These are phyloP conservation scores for Corylus avellana DNA, from an alignment of 306 rosid genomes.

Conservation along the genomic window DNA sequence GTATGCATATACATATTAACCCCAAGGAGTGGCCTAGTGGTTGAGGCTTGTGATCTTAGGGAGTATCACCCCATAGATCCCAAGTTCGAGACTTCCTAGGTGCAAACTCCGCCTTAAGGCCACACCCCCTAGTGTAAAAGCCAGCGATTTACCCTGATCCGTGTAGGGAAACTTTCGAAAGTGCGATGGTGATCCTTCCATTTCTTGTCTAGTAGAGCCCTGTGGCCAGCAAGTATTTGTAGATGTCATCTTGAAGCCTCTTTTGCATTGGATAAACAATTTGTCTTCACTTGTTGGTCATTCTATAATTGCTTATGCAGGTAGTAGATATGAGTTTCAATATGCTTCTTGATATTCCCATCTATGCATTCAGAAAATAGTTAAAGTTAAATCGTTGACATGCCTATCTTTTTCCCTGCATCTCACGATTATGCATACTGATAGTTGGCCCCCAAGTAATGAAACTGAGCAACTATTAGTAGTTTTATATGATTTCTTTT, in stretches of 20 bases:
- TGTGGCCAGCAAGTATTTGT: neutral
- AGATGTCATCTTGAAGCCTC: neutral
- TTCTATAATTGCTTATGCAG: neutral
- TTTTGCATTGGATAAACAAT: neutral
- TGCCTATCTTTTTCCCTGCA: neutral
- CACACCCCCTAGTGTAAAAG: too few relatives aligned
- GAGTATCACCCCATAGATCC: too few relatives aligned
- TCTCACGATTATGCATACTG: neutral
- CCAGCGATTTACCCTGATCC: too few relatives aligned
- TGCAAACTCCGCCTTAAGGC: too few relatives aligned
- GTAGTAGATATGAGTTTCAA: neutral
- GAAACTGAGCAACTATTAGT: neutral
- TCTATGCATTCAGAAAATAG: neutral
- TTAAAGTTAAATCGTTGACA: neutral
- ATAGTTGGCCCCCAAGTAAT: neutral
- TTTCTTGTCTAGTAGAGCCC: neutral
- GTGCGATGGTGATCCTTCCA: neutral
- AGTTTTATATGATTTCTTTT: conserved; percentile 14
- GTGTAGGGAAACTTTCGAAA: too few relatives aligned
- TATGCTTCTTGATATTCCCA: neutral
- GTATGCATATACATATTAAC: too few relatives aligned
- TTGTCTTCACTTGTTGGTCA: neutral
- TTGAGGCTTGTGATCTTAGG: too few relatives aligned
- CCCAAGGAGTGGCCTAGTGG: too few relatives aligned
- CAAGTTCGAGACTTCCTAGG: too few relatives aligned